phyloP scores from a whole-genome alignment of 1,139 yeast genomes.

The Maudiozyma humilis region DNA sequence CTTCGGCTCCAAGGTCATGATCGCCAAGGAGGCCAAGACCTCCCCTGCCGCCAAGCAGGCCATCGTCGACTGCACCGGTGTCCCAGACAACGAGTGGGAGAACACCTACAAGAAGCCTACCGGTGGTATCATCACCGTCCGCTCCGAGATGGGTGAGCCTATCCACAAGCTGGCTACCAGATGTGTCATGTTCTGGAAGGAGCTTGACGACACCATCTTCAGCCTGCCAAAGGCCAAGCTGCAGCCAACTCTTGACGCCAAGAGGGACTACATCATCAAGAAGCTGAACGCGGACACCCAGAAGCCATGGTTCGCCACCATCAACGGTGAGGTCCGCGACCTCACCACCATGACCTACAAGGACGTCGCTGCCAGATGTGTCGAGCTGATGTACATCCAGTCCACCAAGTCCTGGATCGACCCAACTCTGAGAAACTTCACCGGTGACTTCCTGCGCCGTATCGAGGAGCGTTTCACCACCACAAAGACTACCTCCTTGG shows the following conservation, averaged over 20 bases:
- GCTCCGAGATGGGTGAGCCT: constrained; percentile 99
- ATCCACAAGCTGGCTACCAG: constrained; percentile 97
- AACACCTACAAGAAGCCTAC: constrained; percentile 88
- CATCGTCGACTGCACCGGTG: constrained; percentile 87
- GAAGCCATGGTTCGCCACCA: constrained; percentile 85
- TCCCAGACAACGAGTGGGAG: constrained; percentile 84
- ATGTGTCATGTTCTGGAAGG: constrained; percentile 95
- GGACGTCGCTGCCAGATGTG: constrained; percentile 80
- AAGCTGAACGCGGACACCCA: constrained; percentile 90
- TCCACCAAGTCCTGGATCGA: constrained; percentile 86
- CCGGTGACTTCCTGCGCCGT: constrained; percentile 83
- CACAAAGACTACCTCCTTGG: constrained; percentile 48
- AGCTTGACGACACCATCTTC: constrained; percentile 89
- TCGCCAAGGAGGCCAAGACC: constrained; percentile 91
- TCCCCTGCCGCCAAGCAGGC: constrained; percentile 90
- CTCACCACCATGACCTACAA: constrained; percentile 92
- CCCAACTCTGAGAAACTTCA: constrained; percentile 71
- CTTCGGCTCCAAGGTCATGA: constrained; percentile 95
- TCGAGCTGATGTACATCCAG: constrained; percentile 81
- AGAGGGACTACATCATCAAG: constrained; percentile 77
- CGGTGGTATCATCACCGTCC: constrained; percentile 93
- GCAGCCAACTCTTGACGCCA: constrained; percentile 68
- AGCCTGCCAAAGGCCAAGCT: constrained; percentile 84
- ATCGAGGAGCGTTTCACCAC: constrained; percentile 91
- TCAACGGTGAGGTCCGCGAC: constrained; percentile 70